A percentile compares a stretch with the other conserved stretches of the same genome.
These are phyloP conservation scores for Monosporascus sp. DNA, from an alignment of 2,329 filamentous ascomycete species.

Conservation along the genomic window DNA sequence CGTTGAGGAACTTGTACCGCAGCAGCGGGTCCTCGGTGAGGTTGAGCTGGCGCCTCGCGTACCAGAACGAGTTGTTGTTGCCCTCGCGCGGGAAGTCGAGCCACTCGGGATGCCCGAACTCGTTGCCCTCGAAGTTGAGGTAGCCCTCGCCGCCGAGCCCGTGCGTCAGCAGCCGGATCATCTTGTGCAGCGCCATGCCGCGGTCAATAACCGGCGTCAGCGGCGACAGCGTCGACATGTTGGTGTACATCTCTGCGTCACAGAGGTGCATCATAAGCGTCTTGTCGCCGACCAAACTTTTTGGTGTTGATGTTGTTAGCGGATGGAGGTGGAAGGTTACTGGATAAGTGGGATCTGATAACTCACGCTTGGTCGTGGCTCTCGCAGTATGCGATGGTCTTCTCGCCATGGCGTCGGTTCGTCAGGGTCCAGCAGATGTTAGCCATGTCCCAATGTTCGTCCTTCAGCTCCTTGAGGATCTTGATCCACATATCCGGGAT, in stretches of 20 bases:
- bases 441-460: conserved; percentile 87
- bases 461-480: conserved; percentile 87
- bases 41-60: conserved; percentile 89
- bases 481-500: conserved; percentile 99
- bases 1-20: conserved; percentile 86
- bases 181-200: conserved; percentile 90
- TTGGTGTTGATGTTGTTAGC: conserved; percentile 14
- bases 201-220: conserved; percentile 85
- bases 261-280: conserved; percentile 97
- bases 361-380: conserved; percentile 94
- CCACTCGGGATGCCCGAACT: conserved; percentile 98
- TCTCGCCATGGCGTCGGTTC: conserved; percentile 91
- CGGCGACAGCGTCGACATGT: conserved; percentile 86
- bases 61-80: conserved; percentile 91
- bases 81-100: conserved; percentile 94
- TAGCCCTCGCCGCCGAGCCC: conserved; percentile 91
- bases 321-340: neutral
- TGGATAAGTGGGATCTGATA: conserved; percentile 12
- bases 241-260: conserved; percentile 93
- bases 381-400: conserved; percentile 96
- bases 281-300: conserved; percentile 93
- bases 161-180: conserved; percentile 93
- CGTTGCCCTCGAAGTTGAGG: conserved; percentile 97
- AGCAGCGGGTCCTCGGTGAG: conserved; percentile 80
- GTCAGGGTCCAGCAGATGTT: conserved; percentile 82